Conservation (phyloP, 345 rosid species). For the Euphorbia lathyris region DNA sequence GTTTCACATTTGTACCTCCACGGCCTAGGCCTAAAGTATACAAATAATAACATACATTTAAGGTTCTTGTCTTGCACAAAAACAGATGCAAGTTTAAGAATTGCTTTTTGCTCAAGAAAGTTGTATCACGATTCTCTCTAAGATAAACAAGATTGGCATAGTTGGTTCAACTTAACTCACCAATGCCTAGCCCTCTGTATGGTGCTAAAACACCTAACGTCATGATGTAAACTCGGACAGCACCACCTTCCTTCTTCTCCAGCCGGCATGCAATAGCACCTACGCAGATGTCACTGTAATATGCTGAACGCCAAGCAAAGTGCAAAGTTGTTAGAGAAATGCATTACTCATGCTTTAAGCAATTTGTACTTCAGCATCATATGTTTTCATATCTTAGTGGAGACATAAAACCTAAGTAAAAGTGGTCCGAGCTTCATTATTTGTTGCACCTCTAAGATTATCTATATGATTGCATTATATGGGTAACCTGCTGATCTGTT, state of each 20-base stretch:
- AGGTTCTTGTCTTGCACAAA: not conserved
- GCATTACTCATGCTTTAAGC: not conserved
- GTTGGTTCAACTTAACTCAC: constrained; percentile 39
- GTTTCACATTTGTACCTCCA: not conserved
- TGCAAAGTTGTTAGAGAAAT: constrained; percentile 5
- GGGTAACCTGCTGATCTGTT: not conserved
- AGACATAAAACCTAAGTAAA: not conserved
- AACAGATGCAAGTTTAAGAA: not conserved
- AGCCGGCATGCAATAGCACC: constrained; percentile 94
- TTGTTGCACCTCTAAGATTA: not conserved
- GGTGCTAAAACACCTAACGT: constrained; percentile 96
- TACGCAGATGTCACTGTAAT: constrained; percentile 90
- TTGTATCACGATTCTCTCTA: not conserved
- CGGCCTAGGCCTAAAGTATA: not conserved
- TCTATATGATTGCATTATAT: not conserved
- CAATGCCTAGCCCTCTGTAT: constrained; percentile 90
- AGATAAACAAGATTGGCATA: not conserved
- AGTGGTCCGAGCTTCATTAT: not conserved
- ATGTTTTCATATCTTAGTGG: not conserved
- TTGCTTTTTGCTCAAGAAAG: not conserved
- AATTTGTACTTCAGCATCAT: not conserved
- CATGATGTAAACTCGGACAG: constrained; percentile 80
- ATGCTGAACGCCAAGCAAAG: constrained; percentile 45
- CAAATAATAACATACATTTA: not conserved
- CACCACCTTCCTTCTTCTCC: constrained; percentile 88